Evolutionary conservation across 1,284 basidiomycete genomes (phyloP).

Genomic region (Trichosporon faecale): DNA sequence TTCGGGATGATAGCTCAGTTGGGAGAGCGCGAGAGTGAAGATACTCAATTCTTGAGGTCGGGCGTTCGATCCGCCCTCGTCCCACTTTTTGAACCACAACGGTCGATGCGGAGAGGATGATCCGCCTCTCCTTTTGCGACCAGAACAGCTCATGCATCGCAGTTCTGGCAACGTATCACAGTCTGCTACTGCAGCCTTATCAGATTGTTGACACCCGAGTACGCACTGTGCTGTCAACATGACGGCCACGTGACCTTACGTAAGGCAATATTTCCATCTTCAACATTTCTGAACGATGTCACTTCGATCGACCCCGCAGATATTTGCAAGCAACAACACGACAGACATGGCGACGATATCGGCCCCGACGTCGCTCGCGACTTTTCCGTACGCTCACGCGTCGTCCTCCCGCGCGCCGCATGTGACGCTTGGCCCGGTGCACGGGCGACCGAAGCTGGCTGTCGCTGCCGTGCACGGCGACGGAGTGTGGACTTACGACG

Average conservation of each 20-base stretch:
- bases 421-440: slow-evolving; percentile 41
- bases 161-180: no score
- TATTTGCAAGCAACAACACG: neutral
- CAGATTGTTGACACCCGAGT: no score
- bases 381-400: slow-evolving; percentile 40
- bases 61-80: slow-evolving; percentile 20
- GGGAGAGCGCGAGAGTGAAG: slow-evolving; percentile 20
- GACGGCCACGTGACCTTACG: neutral
- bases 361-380: slow-evolving; percentile 43
- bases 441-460: slow-evolving; percentile 37
- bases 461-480: slow-evolving; percentile 51
- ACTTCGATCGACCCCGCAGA: neutral
- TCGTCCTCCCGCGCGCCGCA: slow-evolving; percentile 42
- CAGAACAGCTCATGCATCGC: no score
- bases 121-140: no score
- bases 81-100: slow-evolving; percentile 14
- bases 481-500: slow-evolving; percentile 53
- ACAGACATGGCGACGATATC: slow-evolving; percentile 42
- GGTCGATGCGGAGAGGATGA: no score
- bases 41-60: slow-evolving; percentile 17
- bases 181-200: no score
- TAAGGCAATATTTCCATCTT: neutral
- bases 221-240: neutral
- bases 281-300: neutral
- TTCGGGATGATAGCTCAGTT: slow-evolving; percentile 17